phyloP scores from a whole-genome alignment of 176 grass and related monocot species.

The Raddia guianensis region DNA sequence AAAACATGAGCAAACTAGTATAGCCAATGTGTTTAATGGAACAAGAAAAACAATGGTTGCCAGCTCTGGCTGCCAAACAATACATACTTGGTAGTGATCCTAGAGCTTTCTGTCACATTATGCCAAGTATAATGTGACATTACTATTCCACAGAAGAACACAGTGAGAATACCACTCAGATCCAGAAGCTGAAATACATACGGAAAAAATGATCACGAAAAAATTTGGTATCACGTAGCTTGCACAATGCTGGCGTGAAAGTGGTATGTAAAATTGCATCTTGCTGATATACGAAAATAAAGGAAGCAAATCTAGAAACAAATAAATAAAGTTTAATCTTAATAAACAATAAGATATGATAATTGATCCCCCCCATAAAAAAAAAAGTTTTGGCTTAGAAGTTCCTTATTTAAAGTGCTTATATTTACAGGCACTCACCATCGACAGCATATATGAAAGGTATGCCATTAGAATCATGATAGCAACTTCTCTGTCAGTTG shows the following conservation, averaged over 20 bases:
- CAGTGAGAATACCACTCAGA: constrained; percentile 94
- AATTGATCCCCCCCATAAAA: background rate
- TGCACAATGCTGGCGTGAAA: constrained; percentile 1
- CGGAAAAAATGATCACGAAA: constrained; percentile 31
- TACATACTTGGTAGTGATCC: constrained; percentile 89
- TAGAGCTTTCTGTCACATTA: constrained; percentile 97
- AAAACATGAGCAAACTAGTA: constrained; percentile 32
- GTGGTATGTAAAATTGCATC: constrained; percentile 15
- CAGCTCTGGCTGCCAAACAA: constrained; percentile 8
- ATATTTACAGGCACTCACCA: constrained; percentile 59
- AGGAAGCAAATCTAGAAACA: background rate
- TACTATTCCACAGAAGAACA: constrained; percentile 98
- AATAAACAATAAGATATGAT: constrained; percentile 10
- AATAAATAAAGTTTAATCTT: constrained; percentile 11
- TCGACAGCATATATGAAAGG: constrained; percentile 89
- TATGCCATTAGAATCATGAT: constrained; percentile 98
- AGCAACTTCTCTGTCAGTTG: constrained; percentile 96
- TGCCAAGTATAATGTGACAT: constrained; percentile 99
- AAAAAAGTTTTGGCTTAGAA: background rate
- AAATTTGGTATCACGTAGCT: constrained; percentile 14
- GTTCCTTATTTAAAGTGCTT: constrained; percentile 9
- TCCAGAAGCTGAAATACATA: constrained; percentile 75
- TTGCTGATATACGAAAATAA: constrained; percentile 3
- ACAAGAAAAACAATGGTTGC: constrained; percentile 5
- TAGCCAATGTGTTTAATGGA: background rate